Evolutionary conservation across 2,329 filamentous ascomycete species (phyloP).

Genomic region (Fusarium illudens): DNA sequence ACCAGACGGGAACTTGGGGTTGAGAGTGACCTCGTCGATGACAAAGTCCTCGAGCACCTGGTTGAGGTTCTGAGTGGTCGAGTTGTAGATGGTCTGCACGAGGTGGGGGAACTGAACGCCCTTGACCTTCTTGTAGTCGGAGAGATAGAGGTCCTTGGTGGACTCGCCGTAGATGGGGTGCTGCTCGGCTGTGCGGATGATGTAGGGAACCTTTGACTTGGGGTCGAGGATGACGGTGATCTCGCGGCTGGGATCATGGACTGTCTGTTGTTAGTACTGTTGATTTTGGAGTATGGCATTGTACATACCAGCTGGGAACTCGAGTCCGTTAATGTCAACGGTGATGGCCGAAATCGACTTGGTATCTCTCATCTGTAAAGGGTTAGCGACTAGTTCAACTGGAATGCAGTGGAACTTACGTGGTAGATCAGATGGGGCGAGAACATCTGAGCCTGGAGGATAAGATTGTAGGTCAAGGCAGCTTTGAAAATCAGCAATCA

Average conservation of each 20-base stretch:
- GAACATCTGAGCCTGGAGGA: background rate
- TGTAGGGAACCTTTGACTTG: slow-evolving; percentile 1
- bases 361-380: background rate
- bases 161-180: slow-evolving; percentile 6
- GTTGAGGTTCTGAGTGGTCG: background rate
- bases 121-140: slow-evolving; percentile 1
- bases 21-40: slow-evolving; percentile 1
- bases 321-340: background rate
- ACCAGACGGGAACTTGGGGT: background rate
- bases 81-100: slow-evolving; percentile 14
- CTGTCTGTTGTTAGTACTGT: background rate
- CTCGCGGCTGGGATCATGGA: background rate
- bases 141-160: slow-evolving; percentile 7
- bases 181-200: slow-evolving; percentile 12
- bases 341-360: background rate
- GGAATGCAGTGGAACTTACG: background rate
- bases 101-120: slow-evolving; percentile 8
- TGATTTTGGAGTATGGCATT: background rate
- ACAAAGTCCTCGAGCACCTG: slow-evolving; percentile 6
- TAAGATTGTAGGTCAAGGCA: background rate
- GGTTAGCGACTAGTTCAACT: background rate
- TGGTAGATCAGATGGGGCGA: background rate
- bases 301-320: background rate
- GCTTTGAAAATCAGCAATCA: background rate
- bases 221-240: slow-evolving; percentile 11